Conservation (phyloP, 495 filamentous ascomycete species). For the Hypoxylon lienhwacheense region DNA sequence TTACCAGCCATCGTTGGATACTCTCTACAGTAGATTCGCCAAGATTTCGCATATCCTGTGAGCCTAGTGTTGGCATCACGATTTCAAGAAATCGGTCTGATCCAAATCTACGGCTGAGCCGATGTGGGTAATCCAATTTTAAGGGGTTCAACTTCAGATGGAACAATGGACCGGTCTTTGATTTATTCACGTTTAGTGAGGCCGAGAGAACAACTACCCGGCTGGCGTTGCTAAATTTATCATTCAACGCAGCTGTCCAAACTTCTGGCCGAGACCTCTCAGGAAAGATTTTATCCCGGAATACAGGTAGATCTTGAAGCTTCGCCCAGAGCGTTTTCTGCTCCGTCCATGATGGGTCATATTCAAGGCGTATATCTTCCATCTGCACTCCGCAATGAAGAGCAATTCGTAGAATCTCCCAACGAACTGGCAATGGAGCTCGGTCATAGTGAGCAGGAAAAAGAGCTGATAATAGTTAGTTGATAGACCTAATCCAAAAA, state of each 20-base stretch:
- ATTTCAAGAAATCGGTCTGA: slow-evolving; percentile 52
- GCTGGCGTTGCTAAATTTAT: slow-evolving; percentile 38
- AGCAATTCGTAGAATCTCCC: slow-evolving; percentile 51
- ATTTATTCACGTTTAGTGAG: slow-evolving; percentile 37
- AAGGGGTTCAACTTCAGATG: slow-evolving; percentile 45
- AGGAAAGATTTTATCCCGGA: slow-evolving; percentile 47
- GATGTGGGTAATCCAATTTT: slow-evolving; percentile 45
- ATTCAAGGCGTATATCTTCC: slow-evolving; percentile 35
- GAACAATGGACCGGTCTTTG: slow-evolving; percentile 41
- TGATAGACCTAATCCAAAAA: neutral
- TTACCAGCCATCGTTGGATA: slow-evolving; percentile 48
- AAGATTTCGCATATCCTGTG: slow-evolving; percentile 27
- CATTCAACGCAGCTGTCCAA: slow-evolving; percentile 41
- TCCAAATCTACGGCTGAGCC: slow-evolving; percentile 51
- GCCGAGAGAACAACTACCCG: slow-evolving; percentile 44
- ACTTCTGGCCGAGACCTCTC: slow-evolving; percentile 41
- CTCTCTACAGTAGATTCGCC: slow-evolving; percentile 34
- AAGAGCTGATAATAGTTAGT: slow-evolving; percentile 37
- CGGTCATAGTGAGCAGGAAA: slow-evolving; percentile 42
- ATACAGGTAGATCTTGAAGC: slow-evolving; percentile 37
- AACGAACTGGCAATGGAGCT: slow-evolving; percentile 48
- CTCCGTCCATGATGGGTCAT: slow-evolving; percentile 43
- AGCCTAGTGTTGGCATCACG: slow-evolving; percentile 41
- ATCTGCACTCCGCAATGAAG: slow-evolving; percentile 46
- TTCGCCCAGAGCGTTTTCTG: slow-evolving; percentile 40